These are phyloP conservation scores for Zygosaccharomyces bisporus DNA, from an alignment of 805 yeast genomes.

Conservation along the genomic window DNA sequence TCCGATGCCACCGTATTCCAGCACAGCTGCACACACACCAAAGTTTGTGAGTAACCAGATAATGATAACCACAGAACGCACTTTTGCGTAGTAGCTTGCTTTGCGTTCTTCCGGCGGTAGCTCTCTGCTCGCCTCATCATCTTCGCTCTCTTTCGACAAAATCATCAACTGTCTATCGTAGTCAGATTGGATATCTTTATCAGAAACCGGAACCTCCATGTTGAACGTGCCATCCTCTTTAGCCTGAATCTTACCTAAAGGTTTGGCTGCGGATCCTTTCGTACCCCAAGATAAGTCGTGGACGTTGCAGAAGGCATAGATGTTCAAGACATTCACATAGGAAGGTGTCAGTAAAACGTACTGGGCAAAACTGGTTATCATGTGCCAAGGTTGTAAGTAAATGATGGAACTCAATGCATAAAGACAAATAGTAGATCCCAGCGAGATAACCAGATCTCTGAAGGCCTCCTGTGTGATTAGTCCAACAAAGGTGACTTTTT, in stretches of 20 bases:
- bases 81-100: constrained; percentile 82
- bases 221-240: constrained; percentile 62
- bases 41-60: constrained; percentile 87
- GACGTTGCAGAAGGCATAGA: constrained; percentile 92
- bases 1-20: constrained; percentile 76
- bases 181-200: constrained; percentile 68
- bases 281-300: constrained; percentile 99
- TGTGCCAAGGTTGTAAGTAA: constrained; percentile 88
- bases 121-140: constrained; percentile 36
- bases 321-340: constrained; percentile 84
- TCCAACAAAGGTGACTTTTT: constrained; percentile 39
- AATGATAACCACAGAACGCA: constrained; percentile 84
- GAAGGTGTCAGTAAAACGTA: constrained; percentile 82
- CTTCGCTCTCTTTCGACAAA: constrained; percentile 41
- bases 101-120: constrained; percentile 50
- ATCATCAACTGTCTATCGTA: constrained; percentile 63
- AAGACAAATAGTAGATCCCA: constrained; percentile 76
- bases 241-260: constrained; percentile 84
- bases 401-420: constrained; percentile 75
- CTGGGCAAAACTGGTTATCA: constrained; percentile 83
- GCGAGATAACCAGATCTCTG: constrained; percentile 82
- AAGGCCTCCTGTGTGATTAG: constrained; percentile 67
- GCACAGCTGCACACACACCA: constrained; percentile 73
- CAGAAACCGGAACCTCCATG: constrained; percentile 70
- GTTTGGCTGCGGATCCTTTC: constrained; percentile 68